Evolutionary conservation across 176 grass and related monocot genomes (phyloP).

Genomic region (Phyllostachys edulis): DNA sequence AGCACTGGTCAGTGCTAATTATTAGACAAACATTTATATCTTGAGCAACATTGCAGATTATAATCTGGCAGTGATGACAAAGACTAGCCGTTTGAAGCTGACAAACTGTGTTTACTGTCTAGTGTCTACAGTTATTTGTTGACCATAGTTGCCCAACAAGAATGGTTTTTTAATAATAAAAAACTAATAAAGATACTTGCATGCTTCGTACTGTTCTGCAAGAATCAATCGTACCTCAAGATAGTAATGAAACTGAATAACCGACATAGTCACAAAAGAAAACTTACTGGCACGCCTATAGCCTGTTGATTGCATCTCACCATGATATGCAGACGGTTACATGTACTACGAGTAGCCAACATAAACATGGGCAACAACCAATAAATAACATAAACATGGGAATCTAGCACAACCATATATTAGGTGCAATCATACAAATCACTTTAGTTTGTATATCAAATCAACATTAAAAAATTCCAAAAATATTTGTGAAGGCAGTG

Average conservation of each 20-base stretch:
- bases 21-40: not conserved
- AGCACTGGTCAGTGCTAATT: not conserved
- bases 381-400: constrained; percentile 7
- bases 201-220: not conserved
- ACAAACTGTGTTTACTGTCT: too few species aligned
- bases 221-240: not conserved
- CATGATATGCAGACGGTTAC: not conserved
- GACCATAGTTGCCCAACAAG: not conserved
- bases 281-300: not conserved
- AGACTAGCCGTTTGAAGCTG: not conserved
- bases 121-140: not conserved
- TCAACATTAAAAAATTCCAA: not conserved
- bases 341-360: not conserved
- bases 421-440: not conserved
- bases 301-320: not conserved
- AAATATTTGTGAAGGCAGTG: not conserved
- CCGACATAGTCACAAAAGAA: not conserved
- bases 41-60: not conserved
- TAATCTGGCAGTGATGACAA: too few species aligned
- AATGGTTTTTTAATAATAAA: not conserved
- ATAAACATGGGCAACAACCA: not conserved
- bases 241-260: not conserved
- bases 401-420: constrained; percentile 3
- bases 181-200: not conserved
- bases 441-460: not conserved